Base-by-base conservation (phyloP, 129 eudicot species). In the Tagetes erecta region DNA sequence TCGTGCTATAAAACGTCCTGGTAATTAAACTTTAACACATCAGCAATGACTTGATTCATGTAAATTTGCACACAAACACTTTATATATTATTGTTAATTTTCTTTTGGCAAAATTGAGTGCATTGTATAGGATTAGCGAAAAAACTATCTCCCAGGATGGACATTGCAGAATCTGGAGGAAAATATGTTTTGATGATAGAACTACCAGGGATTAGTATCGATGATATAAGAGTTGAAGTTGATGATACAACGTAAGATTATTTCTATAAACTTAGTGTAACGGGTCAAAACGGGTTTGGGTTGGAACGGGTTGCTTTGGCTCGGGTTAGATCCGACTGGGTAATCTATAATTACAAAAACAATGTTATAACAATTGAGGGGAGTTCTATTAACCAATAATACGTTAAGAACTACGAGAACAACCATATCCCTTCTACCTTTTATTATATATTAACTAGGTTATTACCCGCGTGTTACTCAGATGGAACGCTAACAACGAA, bases 161-260 rank as follows among this genome's bases (percentile, higher is more conserved):
- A 79, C 27, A 12, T 72, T 56, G 64, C 64, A 11, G 83, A 79
- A 79, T 65, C 64, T 8, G 58, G 60, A 66, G 83, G 78, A 56
- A 79, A 56, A 58, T 79, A 79, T 56, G 14, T 73, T 67, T 27
- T 79, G 42, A 69, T 53, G n/a, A 79, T 79, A 55, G 79, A 79
- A 59, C 63, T 79, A 46, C 83, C 83, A 20, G 83, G 83, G 60
- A 13, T 79, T 49, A 65, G 83, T 65, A 72, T 65, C 1, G 78
- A 67, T 72, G 74, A 79, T 30, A 73, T 79, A 8, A 37, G 79
- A 79, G 78, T 79, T 73, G 74, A 72, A 72, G 83, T 79, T 56
- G 62, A 79, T 66, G 66, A 79, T 66, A 65, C 79, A 36, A 73
- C 44, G 83, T 79, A 73, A 79, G 78, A 11, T 72, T 56, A 65